Base-by-base conservation (phyloP, 2,329 filamentous ascomycete species). In the Akanthomyces lecanii region DNA sequence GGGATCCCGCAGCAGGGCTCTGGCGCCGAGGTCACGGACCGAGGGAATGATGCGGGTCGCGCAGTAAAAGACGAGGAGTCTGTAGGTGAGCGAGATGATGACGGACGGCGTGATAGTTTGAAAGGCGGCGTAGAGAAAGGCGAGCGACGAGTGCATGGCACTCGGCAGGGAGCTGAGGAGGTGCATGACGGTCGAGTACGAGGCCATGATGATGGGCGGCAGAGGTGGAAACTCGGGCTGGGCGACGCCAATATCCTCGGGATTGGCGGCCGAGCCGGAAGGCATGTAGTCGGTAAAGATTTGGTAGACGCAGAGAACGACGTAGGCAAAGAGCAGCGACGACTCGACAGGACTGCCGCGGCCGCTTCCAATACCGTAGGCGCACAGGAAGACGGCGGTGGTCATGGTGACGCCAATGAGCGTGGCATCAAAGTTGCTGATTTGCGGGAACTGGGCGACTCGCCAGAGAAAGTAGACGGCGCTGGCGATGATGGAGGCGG, bases 261-360 rank as follows among this genome's bases (percentile, higher is more conserved):
- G 76, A 3, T 80, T 78, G 36, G 86, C 82, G 38, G 82, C 79
- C 33, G 83, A 80, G n/a, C 84, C 86, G 5, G 90, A 93, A 3
- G 95, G 92, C 68, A 94, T 86, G 77, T 98, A 98, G 77, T 99
- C 95, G 70, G 95, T 99, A 76, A 98, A 98, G 75, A 98, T 98
- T 76, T 99, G 95, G 78, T 98, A 99, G 72, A 98, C 90, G 79
- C 94, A 98, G 66, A 99, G 88, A n/a, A 97, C 95, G 65, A 97
- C 87, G 76, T 99, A 99, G 71, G 95, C 94, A 66, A 99, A 98
- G 64, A 99, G 84, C 12, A 99, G 81, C 25, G 94, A 97, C 68
- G 92, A 96, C 77, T 99, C 94, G 61, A 98, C 90, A 2, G 94
- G 92, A 71, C 97, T 99, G 65, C 95, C 95, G 70, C 93, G 88